Conservation (phyloP, 2,329 filamentous ascomycete species). For the Boeremia exigua region DNA sequence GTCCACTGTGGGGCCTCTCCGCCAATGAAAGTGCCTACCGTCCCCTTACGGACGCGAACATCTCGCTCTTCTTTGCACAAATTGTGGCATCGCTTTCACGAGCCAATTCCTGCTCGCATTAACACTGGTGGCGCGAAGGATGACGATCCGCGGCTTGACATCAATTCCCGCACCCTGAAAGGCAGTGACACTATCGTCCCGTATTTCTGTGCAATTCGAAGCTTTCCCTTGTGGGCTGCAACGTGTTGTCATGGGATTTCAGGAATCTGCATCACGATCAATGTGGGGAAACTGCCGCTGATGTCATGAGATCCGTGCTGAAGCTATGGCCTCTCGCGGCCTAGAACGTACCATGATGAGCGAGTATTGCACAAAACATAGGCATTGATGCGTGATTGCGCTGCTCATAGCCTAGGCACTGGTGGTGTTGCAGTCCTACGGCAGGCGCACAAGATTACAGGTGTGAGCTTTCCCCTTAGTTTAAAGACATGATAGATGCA, state of each 20-base stretch:
- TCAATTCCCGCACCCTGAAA: background rate
- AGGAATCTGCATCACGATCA: conserved; percentile 34
- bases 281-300: conserved; percentile 31
- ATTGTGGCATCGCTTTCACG: conserved; percentile 29
- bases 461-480: background rate
- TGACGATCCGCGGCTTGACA: conserved; percentile 12
- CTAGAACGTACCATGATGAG: conserved; percentile 3
- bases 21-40: conserved; percentile 31
- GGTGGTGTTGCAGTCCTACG: background rate
- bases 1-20: conserved; percentile 19
- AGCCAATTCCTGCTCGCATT: conserved; percentile 14
- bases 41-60: conserved; percentile 16
- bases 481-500: background rate
- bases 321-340: conserved; percentile 15
- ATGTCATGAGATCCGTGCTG: conserved; percentile 25
- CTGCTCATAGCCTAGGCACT: background rate
- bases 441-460: background rate
- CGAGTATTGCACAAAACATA: conserved; percentile 7
- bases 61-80: conserved; percentile 26
- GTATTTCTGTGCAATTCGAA: conserved; percentile 1
- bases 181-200: conserved; percentile 3
- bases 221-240: conserved; percentile 1
- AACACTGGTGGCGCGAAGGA: background rate
- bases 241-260: conserved; percentile 34
- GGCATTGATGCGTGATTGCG: background rate